phyloP scores from a whole-genome alignment of 768 basidiomycete genomes.

The Suillus variegatus region DNA sequence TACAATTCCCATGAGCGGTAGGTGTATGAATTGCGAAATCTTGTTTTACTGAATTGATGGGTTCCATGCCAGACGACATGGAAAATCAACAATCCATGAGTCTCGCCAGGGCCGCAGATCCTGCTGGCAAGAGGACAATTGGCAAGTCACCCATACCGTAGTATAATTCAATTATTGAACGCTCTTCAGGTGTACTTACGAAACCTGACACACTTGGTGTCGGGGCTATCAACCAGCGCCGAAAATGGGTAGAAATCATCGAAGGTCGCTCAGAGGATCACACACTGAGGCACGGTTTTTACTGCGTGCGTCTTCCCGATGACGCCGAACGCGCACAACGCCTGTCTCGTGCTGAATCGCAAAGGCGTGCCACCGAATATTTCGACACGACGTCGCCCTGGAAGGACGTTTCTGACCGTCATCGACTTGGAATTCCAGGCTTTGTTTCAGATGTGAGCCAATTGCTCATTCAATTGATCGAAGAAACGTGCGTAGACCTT shows the following conservation, averaged over 20 bases:
- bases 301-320: conserved; percentile 64
- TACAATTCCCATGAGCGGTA: conserved; percentile 66
- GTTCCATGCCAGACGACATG: conserved; percentile 53
- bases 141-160: conserved; percentile 37
- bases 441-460: conserved; percentile 54
- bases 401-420: conserved; percentile 44
- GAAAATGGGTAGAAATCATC: conserved; percentile 53
- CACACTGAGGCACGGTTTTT: conserved; percentile 57
- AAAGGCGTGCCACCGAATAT: conserved; percentile 41
- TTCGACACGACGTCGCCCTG: conserved; percentile 55
- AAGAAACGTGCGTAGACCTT: conserved; percentile 44
- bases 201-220: conserved; percentile 60
- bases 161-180: neutral
- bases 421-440: conserved; percentile 56
- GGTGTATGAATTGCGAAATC: conserved; percentile 1
- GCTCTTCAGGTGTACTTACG: conserved; percentile 58
- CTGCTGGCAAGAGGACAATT: conserved; percentile 58
- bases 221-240: conserved; percentile 42
- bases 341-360: conserved; percentile 38
- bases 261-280: conserved; percentile 42
- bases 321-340: conserved; percentile 50
- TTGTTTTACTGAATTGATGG: conserved; percentile 2
- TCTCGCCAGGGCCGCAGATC: conserved; percentile 56
- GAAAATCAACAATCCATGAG: conserved; percentile 61
- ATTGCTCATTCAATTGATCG: conserved; percentile 54